These are phyloP conservation scores for Dactylellina drechsleri DNA, from an alignment of 2,329 filamentous ascomycete species.

Conservation along the genomic window DNA sequence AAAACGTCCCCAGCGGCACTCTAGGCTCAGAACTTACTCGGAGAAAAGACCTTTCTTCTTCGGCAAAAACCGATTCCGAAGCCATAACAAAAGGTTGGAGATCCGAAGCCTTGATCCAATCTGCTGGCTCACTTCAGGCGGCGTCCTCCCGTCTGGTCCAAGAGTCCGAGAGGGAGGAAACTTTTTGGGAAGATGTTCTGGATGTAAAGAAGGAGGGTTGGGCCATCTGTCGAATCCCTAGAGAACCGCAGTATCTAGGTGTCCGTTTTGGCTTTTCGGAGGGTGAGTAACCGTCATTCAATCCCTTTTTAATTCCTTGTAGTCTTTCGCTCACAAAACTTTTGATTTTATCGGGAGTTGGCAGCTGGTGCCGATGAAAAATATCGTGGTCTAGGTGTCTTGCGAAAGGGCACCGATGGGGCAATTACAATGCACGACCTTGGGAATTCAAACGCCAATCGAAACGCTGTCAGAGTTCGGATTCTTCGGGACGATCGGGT, in stretches of 20 bases:
- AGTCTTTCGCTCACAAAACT: slow-evolving; percentile 2
- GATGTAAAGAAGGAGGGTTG: slow-evolving; percentile 84
- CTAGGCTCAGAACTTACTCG: slow-evolving; percentile 75
- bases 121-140: slow-evolving; percentile 77
- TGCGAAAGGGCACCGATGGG: slow-evolving; percentile 79
- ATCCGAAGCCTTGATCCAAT: slow-evolving; percentile 77
- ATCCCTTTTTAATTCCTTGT: not conserved
- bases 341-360: not conserved
- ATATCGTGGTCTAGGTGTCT: slow-evolving; percentile 79
- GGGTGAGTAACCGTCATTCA: slow-evolving; percentile 62
- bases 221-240: slow-evolving; percentile 81
- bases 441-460: slow-evolving; percentile 62
- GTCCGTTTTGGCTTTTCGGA: slow-evolving; percentile 92
- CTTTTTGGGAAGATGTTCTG: slow-evolving; percentile 88
- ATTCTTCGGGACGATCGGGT: slow-evolving; percentile 70
- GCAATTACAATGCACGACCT: slow-evolving; percentile 77
- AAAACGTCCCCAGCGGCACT: slow-evolving; percentile 77
- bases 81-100: slow-evolving; percentile 68
- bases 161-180: slow-evolving; percentile 81
- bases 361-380: slow-evolving; percentile 69
- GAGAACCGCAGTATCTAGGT: slow-evolving; percentile 77
- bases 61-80: slow-evolving; percentile 65
- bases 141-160: slow-evolving; percentile 77
- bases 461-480: slow-evolving; percentile 73
- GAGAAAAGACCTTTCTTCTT: slow-evolving; percentile 69